Base-by-base conservation (phyloP, 2,329 filamentous ascomycete genomes). In the Fusarium virguliforme region DNA sequence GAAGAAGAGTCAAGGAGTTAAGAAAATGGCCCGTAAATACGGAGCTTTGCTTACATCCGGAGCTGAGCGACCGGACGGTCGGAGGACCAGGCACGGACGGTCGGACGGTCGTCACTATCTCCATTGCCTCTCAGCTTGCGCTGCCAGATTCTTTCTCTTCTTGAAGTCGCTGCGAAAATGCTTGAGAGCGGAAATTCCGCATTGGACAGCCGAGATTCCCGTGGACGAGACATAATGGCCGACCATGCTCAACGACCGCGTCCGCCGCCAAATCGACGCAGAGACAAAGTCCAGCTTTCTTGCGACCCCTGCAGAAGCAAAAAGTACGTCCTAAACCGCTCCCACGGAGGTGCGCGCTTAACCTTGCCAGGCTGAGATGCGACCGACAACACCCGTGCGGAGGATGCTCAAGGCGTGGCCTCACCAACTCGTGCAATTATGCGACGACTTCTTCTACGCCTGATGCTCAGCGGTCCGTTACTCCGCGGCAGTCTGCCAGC, bases 211-310 rank as follows among this genome's bases (percentile, higher is more conserved):
- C 24, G 9, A 35, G 54, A 46, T 63, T 56, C 22, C 54, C 46
- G 24, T 38, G 34, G 13, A 54, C 26, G 18, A 38, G 50, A 46
- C 54, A 55, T 41, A 30, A 69, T 69, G 66, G 34, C 56, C 22
- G 59, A 63, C 43, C 13, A 55, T 60, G n/a, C 66, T 61, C 67
- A 62, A 38, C 60, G 51, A 60, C 55, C 61, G 64, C 67, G 54
- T 57, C 65, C 67, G 28, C 64, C 61, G n/a, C 61, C 64, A 57
- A 60, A 58, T 57, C 64, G 67, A 57, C 64, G 67, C 37, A 60
- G 64, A 57, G 67, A 70, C 58, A 70, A 70, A 62, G 54, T 40
- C 30, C 64, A 67, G 61, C 64, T 70, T 60, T 70, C 67, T 10
- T 68, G 67, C 50, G 61, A 60, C 26, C 61, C 61, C 26, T 70